These are phyloP conservation scores for Blastocystis sp. DNA, from an alignment of 352 stramenopile genomes.

Conservation along the genomic window DNA sequence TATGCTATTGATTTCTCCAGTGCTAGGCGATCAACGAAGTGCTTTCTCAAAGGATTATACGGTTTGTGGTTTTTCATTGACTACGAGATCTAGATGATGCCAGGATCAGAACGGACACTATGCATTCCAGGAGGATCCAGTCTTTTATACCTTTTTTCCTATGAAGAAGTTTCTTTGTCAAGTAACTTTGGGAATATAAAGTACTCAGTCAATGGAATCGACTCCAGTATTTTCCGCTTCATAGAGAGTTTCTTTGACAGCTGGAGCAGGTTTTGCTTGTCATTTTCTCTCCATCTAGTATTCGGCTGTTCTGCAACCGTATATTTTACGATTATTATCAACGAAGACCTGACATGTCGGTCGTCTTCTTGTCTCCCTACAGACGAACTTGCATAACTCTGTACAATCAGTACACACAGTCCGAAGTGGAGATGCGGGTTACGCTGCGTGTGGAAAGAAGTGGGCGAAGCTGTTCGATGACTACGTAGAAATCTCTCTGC, in stretches of 20 bases:
- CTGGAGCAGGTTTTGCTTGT: neutral
- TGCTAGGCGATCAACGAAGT: neutral
- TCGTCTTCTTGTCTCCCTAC: constrained; percentile 18
- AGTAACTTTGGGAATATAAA: neutral
- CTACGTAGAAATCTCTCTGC: neutral
- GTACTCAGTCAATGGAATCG: neutral
- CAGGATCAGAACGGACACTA: neutral
- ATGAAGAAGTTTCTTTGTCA: constrained; percentile 22
- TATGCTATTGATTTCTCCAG: neutral
- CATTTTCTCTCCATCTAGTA: neutral
- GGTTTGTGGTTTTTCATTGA: neutral
- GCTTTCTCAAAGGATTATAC: neutral
- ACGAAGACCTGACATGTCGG: neutral
- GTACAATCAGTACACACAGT: neutral
- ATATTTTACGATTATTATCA: neutral
- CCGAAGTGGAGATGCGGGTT: neutral
- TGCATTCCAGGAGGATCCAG: neutral
- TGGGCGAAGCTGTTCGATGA: neutral
- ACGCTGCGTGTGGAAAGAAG: neutral
- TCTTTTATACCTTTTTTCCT: constrained; percentile 12
- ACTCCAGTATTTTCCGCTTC: constrained; percentile 1
- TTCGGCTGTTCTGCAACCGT: neutral
- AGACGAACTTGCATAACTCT: neutral
- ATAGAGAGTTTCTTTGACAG: neutral
- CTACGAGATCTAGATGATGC: neutral